phyloP scores from a whole-genome alignment of 2,329 filamentous ascomycete species.

The Epichloe bromicola region DNA sequence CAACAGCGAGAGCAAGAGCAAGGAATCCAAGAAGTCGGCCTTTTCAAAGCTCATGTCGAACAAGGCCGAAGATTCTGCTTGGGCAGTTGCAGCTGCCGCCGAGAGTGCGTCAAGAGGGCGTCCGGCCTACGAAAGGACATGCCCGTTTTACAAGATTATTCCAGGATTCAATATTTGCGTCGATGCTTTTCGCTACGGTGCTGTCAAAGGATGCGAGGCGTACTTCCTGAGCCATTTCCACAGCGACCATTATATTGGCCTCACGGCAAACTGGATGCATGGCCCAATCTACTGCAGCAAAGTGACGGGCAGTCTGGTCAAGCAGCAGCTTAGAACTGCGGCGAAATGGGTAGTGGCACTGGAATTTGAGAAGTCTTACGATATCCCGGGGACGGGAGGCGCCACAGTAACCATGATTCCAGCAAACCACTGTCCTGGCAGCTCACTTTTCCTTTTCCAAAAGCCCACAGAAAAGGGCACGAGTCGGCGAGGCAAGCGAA shows the following conservation, averaged over 20 bases:
- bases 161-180: slow-evolving; percentile 87
- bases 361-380: slow-evolving; percentile 68
- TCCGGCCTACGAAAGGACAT: slow-evolving; percentile 77
- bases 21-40: slow-evolving; percentile 45
- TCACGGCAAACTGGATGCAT: slow-evolving; percentile 79
- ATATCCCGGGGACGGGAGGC: slow-evolving; percentile 63
- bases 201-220: slow-evolving; percentile 79
- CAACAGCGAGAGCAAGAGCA: slow-evolving; percentile 14
- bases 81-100: slow-evolving; percentile 72
- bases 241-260: slow-evolving; percentile 89
- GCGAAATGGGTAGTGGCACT: slow-evolving; percentile 74
- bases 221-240: slow-evolving; percentile 98
- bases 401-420: slow-evolving; percentile 88
- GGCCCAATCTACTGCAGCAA: slow-evolving; percentile 94
- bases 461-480: slow-evolving; percentile 53
- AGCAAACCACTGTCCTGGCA: slow-evolving; percentile 93
- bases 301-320: slow-evolving; percentile 80
- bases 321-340: slow-evolving; percentile 73
- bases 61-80: slow-evolving; percentile 81
- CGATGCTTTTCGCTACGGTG: slow-evolving; percentile 90
- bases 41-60: slow-evolving; percentile 90
- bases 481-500: slow-evolving; percentile 53
- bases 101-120: slow-evolving; percentile 71
- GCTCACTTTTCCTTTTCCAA: slow-evolving; percentile 85
- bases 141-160: slow-evolving; percentile 97